A percentile compares a stretch with the other conserved stretches of the same genome.
Conservation (phyloP, 495 filamentous ascomycete genomes). For the Hypoxylon trugodes region DNA sequence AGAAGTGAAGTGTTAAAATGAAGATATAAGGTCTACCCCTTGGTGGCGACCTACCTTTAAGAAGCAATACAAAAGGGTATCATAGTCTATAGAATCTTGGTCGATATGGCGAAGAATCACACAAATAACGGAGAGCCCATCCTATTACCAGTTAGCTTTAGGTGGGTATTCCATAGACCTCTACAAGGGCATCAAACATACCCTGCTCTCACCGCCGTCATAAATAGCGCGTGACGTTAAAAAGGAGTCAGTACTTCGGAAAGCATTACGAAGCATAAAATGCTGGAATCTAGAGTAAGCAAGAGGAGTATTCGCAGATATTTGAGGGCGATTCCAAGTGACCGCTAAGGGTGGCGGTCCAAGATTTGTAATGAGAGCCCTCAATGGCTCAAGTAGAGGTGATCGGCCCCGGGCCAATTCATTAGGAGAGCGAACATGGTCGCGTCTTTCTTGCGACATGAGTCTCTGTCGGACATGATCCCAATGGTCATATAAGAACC, state of each 20-base stretch:
- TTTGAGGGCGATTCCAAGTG: constrained; percentile 68
- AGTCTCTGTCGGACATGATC: constrained; percentile 70
- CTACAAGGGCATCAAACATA: constrained; percentile 19
- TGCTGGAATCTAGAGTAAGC: constrained; percentile 72
- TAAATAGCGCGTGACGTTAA: constrained; percentile 69
- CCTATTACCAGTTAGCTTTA: constrained; percentile 42
- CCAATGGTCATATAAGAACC: constrained; percentile 74
- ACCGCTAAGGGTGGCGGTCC: constrained; percentile 70
- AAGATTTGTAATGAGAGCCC: constrained; percentile 67
- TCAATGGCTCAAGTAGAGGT: constrained; percentile 60
- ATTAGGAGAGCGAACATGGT: constrained; percentile 58
- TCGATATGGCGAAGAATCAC: constrained; percentile 71
- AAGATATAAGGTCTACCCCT: neutral
- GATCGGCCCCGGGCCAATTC: constrained; percentile 56
- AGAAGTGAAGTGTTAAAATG: neutral
- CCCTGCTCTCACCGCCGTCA: constrained; percentile 72
- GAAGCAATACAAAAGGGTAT: constrained; percentile 69
- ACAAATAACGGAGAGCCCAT: constrained; percentile 71
- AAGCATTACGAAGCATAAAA: constrained; percentile 73
- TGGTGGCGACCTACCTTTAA: constrained; percentile 57
- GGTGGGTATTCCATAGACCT: neutral
- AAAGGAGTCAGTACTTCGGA: constrained; percentile 66
- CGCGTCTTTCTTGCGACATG: constrained; percentile 63
- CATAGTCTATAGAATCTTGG: constrained; percentile 65
- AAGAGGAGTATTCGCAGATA: constrained; percentile 64